Conservation (phyloP, 2,329 filamentous ascomycete genomes). For the Epichloe sylvatica region DNA sequence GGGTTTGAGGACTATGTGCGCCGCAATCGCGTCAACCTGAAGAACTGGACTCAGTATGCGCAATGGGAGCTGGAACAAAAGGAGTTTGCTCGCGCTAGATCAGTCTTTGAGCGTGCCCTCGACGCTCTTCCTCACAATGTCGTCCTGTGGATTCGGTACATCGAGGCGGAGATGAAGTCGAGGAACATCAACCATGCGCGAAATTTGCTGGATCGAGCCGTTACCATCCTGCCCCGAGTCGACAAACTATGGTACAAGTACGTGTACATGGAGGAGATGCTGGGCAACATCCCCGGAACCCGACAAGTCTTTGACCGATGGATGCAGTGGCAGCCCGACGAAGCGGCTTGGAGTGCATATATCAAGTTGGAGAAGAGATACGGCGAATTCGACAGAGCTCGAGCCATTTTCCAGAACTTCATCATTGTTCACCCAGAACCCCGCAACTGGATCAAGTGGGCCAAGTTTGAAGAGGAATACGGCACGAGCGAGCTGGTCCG, state of each 20-base stretch:
- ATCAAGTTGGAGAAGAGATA: conserved; percentile 97
- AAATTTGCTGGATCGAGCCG: conserved; percentile 88
- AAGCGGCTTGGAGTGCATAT: conserved; percentile 88
- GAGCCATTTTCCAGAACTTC: conserved; percentile 79
- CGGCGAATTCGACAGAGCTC: conserved; percentile 77
- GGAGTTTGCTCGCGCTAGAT: conserved; percentile 81
- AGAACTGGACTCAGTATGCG: conserved; percentile 98
- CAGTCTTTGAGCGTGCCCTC: conserved; percentile 86
- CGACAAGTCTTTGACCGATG: conserved; percentile 92
- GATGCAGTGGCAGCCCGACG: conserved; percentile 97
- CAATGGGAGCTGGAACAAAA: conserved; percentile 94
- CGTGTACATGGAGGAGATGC: conserved; percentile 96
- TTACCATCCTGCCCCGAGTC: conserved; percentile 76
- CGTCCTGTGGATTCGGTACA: conserved; percentile 79
- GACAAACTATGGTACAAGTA: conserved; percentile 99
- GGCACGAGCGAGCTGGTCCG: conserved; percentile 84
- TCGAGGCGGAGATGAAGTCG: conserved; percentile 87
- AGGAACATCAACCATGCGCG: conserved; percentile 94
- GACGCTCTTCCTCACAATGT: conserved; percentile 84
- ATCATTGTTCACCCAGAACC: conserved; percentile 89
- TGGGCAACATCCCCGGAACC: conserved; percentile 85
- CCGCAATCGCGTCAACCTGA: conserved; percentile 87
- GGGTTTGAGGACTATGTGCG: conserved; percentile 98
- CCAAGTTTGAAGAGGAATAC: conserved; percentile 89
- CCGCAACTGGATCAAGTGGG: conserved; percentile 98